A percentile compares a stretch with the other conserved stretches of the same genome.
phyloP scores from a whole-genome alignment of 2,329 filamentous ascomycete genomes.

The Colletotrichum cordylinicola region DNA sequence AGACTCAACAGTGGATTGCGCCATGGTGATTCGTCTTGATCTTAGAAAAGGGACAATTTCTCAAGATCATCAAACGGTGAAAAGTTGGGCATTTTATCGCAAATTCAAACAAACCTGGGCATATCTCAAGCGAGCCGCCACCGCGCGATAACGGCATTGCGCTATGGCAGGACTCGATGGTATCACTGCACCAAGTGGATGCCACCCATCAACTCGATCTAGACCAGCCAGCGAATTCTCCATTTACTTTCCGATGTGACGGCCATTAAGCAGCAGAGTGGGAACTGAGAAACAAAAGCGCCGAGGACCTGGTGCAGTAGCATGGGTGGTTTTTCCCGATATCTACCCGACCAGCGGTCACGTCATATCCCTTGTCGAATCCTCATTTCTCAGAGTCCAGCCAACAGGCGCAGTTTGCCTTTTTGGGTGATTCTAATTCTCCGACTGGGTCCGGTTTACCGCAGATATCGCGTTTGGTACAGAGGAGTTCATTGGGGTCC shows the following conservation, averaged over 20 bases:
- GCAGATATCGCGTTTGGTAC: background rate
- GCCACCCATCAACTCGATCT: background rate
- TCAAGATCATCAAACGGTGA: background rate
- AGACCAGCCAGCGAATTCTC: background rate
- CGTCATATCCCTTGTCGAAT: constrained; percentile 1
- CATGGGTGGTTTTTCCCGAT: background rate
- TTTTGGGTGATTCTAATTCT: background rate
- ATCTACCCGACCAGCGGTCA: constrained; percentile 4
- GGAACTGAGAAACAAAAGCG: background rate
- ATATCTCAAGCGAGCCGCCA: background rate
- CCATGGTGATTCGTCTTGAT: background rate
- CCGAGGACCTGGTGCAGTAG: background rate
- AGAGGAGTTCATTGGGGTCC: background rate
- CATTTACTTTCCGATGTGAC: background rate
- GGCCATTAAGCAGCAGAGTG: background rate
- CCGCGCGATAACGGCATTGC: constrained; percentile 9
- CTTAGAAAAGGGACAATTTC: background rate
- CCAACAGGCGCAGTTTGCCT: background rate
- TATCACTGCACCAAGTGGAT: constrained; percentile 15
- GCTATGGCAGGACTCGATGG: constrained; percentile 11
- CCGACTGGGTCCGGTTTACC: rapidly evolving
- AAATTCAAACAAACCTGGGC: background rate
- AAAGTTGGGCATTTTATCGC: background rate
- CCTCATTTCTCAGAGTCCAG: background rate
- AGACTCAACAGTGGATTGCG: background rate